Base-by-base conservation (phyloP, 352 stramenopile species). In the Globisporangium apiculatum region DNA sequence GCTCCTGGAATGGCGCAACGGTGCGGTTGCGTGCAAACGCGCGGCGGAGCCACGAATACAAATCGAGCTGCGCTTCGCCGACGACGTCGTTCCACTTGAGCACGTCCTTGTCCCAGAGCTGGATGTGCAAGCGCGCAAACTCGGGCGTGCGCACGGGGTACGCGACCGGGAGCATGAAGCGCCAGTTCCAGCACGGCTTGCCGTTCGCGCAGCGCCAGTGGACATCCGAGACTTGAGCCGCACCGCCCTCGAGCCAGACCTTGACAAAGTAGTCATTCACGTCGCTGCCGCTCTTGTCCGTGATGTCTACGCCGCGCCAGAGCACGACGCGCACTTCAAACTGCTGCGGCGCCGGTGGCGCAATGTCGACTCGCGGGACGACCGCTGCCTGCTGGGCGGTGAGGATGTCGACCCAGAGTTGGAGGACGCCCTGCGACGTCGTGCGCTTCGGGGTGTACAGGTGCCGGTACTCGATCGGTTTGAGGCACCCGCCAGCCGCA, bases 231-330 rank as follows among this genome's bases (percentile, higher is more conserved):
- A 64, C 64, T 62, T 87, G 68, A 0, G 66, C 38, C 18, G 72
- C 73, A 4, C 69, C 62, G 10, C 83, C 72, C 73, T 95, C 81
- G 72, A 97, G 88, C 87, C 89, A 97, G 4, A 71, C 74, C 14
- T 93, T 91, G n/a, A 96, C 84, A 61, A 95, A 98, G 31, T 97
- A 88, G 66, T 98, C 92, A 54, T 94, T 96, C 37, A 95, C 78
- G 38, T 95, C 78, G 35, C 86, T 95, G 18, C 84, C 54, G 7
- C 70, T 70, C 52, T 84, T 80, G 59, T 91, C 73, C 7, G 66
- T 75, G 11, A 97, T 86, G 47, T 93, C 83, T 42, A 96, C 85
- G 3, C 74, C 87, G 8, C 89, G 83, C 92, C 91, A 98, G 7
- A 97, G 68, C 1, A 98, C 75, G 0, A 97, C 75, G 17, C 92